Base-by-base conservation (phyloP, 306 rosid species). In the Cucurbita pepo region DNA sequence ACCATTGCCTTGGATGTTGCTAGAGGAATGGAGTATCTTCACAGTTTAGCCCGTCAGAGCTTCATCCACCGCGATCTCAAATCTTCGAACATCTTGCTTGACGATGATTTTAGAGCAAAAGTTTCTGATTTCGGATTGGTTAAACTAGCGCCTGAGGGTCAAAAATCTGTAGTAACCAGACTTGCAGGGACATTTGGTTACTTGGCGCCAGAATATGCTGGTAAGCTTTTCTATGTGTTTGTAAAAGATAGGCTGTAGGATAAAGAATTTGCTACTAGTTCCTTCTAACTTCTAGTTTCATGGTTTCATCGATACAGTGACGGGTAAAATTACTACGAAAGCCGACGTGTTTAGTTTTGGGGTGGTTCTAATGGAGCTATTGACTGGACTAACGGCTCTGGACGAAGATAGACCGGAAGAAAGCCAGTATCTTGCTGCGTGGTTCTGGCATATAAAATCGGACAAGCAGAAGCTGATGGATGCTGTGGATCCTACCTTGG, bases 111-210 rank as follows among this genome's bases (percentile, higher is more conserved):
- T 75, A 86, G 82, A 79, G 99, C 99, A 7, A 95, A 95, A 82
- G 84, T 95, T 16, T 91, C 99, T 0, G 99, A 95, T 78, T 95
- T 95, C 56, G 99, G 99, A 55, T 83, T 95, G 88, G 99, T 95
- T 74, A 95, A 95, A 80, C 93, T 95, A 69, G 99, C 99, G 41
- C 97, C 99, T 51, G 88, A 88, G 72, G 99, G 97, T 1, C 91
- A 88, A 81, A 88, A 81, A 81, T 95, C 96, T 21, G 89, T 95
- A 12, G 97, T 80, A 70, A 95, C 99, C 77, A 79, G 81, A 76
- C 99, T 95, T 77, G 99, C 97, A 21, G 99, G 99, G 56, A 95
- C 99, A 77, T 95, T 95, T 72, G 99, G 99, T 76, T 95, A 95
- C 82, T 79, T 95, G 60, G 99, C 99, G 12, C 99, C 99, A 55